These are phyloP conservation scores for Oxytropis ochrocephala DNA, from an alignment of 306 rosid genomes.

Conservation along the genomic window DNA sequence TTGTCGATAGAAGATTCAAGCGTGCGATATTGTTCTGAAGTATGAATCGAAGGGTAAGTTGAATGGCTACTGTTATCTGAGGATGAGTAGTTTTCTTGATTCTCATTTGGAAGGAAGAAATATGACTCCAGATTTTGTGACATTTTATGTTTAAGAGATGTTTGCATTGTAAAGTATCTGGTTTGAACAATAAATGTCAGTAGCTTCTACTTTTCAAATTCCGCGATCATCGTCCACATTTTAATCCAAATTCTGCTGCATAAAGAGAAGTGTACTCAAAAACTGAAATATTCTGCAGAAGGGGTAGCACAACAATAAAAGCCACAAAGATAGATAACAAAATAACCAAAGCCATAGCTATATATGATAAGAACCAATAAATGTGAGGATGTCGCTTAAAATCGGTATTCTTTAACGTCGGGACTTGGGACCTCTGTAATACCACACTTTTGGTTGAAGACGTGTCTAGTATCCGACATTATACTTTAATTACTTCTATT, in stretches of 20 bases:
- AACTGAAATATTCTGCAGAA: conserved; percentile 35
- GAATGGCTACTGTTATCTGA: conserved; percentile 34
- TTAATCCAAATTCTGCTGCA: not conserved
- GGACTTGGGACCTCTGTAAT: not conserved
- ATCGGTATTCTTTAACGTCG: not conserved
- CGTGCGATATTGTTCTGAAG: conserved; percentile 37
- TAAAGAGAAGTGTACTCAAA: not conserved
- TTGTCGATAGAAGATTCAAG: conserved; percentile 51
- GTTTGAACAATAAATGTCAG: not conserved
- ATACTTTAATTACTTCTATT: no score
- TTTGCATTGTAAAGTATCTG: conserved; percentile 50
- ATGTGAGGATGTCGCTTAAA: not conserved
- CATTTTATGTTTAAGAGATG: conserved; percentile 39
- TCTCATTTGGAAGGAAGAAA: conserved; percentile 30
- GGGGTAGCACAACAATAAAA: conserved; percentile 8
- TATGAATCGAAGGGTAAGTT: conserved; percentile 36
- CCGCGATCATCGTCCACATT: conserved; percentile 13
- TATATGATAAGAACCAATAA: not conserved
- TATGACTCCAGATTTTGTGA: conserved; percentile 43
- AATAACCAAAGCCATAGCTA: not conserved
- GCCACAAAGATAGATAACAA: conserved; percentile 5
- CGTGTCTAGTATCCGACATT: no score
- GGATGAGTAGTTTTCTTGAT: conserved; percentile 28
- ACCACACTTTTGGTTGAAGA: no score
- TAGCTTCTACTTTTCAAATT: not conserved